Evolutionary conservation across 306 rosid species (phyloP), one percentile per base, ranked within the genome.

Genomic region (Quercus gilva): DNA sequence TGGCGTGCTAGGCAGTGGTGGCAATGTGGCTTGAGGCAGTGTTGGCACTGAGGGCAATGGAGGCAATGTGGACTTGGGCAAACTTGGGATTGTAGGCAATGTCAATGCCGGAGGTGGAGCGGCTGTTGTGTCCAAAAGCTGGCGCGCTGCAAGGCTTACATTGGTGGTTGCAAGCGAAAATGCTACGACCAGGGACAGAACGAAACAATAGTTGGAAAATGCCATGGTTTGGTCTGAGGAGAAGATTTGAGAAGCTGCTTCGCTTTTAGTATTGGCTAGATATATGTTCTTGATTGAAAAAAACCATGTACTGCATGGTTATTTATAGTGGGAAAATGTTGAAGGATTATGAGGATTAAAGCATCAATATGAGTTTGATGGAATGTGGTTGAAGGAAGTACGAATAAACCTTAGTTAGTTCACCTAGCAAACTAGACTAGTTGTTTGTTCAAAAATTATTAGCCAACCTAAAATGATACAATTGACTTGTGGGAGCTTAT

Each of bases 101-200:
- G 73, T 5, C 72, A 73, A 52, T 6, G 72, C 37, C 18, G 85
- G 85, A 12, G 79, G 74, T 74, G 85, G 83, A 81, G 83, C 37
- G 23, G 79, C 76, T 4, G 75, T 59, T 18, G 85, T 71, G 45
- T 80, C 81, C 53, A 86, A 31, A n/a, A 86, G 83, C 53, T 70
- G 73, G n/a, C 89, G 75, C 11, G 76, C 82, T 3, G 71, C 89
- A 0, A 74, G 14, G 76, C 77, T 80, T 69, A 64, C 71, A 29
- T 57, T 59, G 49, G 80, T 55, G 76, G 81, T 69, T 74, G 89
- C 76, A 56, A 79, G 28, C 1, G 73, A 19, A 11, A 79, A 8
- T 20, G 74, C 57, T 23, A 79, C 60, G 28, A 73, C n/a, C 73
- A 79, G 29, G 0, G 29, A 73, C 10, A 72, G 6, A 51, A 35